Percentiles rank a stretch among this genome's conserved stretches.
phyloP scores from a whole-genome alignment of 2,329 filamentous ascomycete species.

The Cryphonectria naterciae region DNA sequence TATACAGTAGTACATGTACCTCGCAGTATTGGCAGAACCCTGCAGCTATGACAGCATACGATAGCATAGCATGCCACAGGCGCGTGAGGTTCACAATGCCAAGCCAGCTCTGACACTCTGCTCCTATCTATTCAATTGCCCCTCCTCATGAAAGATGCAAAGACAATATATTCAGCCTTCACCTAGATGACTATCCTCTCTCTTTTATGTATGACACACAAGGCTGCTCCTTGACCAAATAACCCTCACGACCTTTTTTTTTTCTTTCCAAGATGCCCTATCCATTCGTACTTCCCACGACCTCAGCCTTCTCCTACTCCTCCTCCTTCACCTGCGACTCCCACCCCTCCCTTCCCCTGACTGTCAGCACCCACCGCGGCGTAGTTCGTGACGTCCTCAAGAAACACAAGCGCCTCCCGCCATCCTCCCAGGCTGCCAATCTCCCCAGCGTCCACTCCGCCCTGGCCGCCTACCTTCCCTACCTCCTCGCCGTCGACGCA shows the following conservation, averaged over 20 bases:
- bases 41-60: constrained; percentile 19
- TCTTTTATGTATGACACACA: not conserved
- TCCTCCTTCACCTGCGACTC: constrained; percentile 76
- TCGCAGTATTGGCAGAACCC: not conserved
- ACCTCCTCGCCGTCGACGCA: constrained; percentile 76
- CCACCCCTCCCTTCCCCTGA: constrained; percentile 85
- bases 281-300: constrained; percentile 85
- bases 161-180: not conserved
- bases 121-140: constrained; percentile 8
- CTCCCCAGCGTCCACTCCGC: constrained; percentile 71
- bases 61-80: constrained; percentile 3
- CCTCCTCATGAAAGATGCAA: not conserved
- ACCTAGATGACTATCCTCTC: not conserved
- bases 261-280: constrained; percentile 72
- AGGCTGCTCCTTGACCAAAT: not conserved
- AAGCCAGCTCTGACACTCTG: constrained; percentile 12
- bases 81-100: constrained; percentile 14
- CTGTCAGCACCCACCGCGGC: constrained; percentile 80
- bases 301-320: constrained; percentile 82
- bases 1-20: constrained; percentile 6
- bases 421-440: constrained; percentile 70
- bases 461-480: constrained; percentile 79
- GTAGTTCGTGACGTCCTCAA: constrained; percentile 84
- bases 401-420: constrained; percentile 82
- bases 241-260: constrained; percentile 7